Percentiles rank a stretch among this genome's conserved stretches.
Evolutionary conservation across 768 basidiomycete genomes (phyloP).

Genomic region (Boletus reticulatus): DNA sequence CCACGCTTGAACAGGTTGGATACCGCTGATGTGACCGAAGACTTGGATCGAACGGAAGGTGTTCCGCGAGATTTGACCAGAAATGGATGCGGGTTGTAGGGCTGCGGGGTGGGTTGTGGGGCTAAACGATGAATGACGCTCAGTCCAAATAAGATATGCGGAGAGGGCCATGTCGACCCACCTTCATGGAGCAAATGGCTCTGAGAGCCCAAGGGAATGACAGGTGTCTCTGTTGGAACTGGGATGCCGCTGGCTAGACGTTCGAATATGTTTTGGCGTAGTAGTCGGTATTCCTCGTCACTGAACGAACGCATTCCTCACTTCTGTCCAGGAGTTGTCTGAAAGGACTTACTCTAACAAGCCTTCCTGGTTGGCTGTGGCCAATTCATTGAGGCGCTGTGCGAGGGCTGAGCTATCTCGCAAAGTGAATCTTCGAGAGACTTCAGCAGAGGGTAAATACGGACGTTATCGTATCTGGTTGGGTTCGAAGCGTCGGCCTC

Average conservation of each 20-base stretch:
- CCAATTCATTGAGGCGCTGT: constrained; percentile 78
- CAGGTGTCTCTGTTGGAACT: constrained; percentile 59
- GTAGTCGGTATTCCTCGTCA: constrained; percentile 82
- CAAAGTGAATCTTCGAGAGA: constrained; percentile 13
- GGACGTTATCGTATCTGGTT: constrained; percentile 57
- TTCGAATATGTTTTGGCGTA: constrained; percentile 83
- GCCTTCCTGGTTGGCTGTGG: constrained; percentile 76
- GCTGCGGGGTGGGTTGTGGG: constrained; percentile 15
- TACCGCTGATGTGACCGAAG: constrained; percentile 51
- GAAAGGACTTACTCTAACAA: constrained; percentile 58
- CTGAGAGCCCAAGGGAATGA: constrained; percentile 53
- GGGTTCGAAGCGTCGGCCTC: constrained; percentile 25
- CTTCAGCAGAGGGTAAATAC: constrained; percentile 22
- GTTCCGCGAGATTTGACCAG: constrained; percentile 39
- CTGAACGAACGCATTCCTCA: constrained; percentile 35
- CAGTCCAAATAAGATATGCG: neutral
- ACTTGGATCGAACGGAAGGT: constrained; percentile 51
- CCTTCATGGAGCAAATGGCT: constrained; percentile 24
- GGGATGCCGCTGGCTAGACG: constrained; percentile 59
- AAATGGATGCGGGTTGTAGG: constrained; percentile 30
- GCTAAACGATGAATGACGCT: constrained; percentile 8
- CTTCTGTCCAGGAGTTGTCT: neutral
- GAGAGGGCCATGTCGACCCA: neutral
- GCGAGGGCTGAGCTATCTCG: constrained; percentile 65
- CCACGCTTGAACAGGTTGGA: constrained; percentile 53